Base-by-base conservation (phyloP, 192 early-diverging fungal species). In the Podila minutissima region DNA sequence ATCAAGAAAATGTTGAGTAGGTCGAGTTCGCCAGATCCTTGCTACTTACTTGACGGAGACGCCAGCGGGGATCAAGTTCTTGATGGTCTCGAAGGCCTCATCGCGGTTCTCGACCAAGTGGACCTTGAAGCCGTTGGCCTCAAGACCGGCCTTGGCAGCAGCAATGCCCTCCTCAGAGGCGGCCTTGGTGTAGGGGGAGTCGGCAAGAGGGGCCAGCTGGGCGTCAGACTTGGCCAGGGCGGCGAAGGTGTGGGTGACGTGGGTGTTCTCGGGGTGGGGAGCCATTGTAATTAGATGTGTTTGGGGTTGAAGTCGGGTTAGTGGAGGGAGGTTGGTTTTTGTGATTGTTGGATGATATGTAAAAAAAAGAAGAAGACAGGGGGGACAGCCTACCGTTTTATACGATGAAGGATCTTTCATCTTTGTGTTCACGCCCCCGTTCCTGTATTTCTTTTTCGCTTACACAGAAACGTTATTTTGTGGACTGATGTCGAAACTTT, bases 21-120 rank as follows among this genome's bases (percentile, higher is more conserved):
- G 41, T 46, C 0, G 15, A 17, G 15, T 15, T 8, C 13, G 12
- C 41, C 41, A 46, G 38, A 41, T 41, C 12, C 38, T 41, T 41
- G 5, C 38, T 41, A 46, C 41, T 46, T 46, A 46, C 41, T 61
- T 74, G 38, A 74, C 55, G 19, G 66, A 72, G 33, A 32, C 59
- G n/a, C 72, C 72, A 9, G 68, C 8, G 12, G 72, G 72, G 50
- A 74, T 74, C 22, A 72, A 11, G 12, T 20, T 59, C 72, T 74
- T 74, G 66, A 74, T n/a, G 28, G 68, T 41, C 22, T 74, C 69
- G 20, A 69, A 61, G 35, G 72, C 72, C 31, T 68, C 69, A 22
- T 32, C 70, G 32, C 72, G 50, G 67, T 20, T 19, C 9, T 68
- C 22, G 20, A 71, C 68, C 13, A 74, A 71, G 71, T 55, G 41